These are phyloP conservation scores for Phanerodontia chrysosporium DNA, from an alignment of 768 basidiomycete genomes.

Conservation along the genomic window DNA sequence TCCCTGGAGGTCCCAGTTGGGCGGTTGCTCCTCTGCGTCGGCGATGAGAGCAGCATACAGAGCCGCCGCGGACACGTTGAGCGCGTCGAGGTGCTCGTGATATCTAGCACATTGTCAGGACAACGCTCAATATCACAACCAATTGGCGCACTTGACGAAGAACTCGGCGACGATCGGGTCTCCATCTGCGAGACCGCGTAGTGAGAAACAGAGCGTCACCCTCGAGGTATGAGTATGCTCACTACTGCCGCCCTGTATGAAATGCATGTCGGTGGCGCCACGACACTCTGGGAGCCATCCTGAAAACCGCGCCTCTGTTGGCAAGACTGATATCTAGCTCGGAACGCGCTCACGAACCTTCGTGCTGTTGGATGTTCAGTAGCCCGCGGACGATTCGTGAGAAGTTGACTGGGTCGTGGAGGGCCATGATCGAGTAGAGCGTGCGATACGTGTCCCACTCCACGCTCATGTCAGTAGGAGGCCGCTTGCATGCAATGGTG, in stretches of 20 bases:
- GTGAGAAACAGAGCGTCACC: no score
- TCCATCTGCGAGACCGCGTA: conserved; percentile 49
- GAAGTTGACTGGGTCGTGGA: conserved; percentile 59
- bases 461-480: conserved; percentile 24
- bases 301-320: conserved; percentile 16
- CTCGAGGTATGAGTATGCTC: no score
- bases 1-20: conserved; percentile 62
- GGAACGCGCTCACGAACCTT: conserved; percentile 36
- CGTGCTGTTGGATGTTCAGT: conserved; percentile 64
- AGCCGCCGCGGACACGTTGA: conserved; percentile 44
- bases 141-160: conserved; percentile 45
- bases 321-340: conserved; percentile 13
- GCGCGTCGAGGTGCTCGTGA: conserved; percentile 40
- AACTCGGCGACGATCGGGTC: conserved; percentile 65
- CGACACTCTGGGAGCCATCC: conserved; percentile 69
- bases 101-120: conserved; percentile 33
- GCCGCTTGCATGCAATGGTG: neutral
- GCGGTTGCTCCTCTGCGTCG: conserved; percentile 53
- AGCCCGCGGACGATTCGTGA: conserved; percentile 58
- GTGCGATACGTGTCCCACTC: conserved; percentile 69
- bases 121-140: neutral
- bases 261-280: conserved; percentile 47
- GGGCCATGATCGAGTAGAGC: conserved; percentile 56
- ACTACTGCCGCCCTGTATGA: conserved; percentile 62
- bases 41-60: conserved; percentile 55